Conservation (phyloP, 1,139 yeast species). For the Taiozyma onychis region DNA sequence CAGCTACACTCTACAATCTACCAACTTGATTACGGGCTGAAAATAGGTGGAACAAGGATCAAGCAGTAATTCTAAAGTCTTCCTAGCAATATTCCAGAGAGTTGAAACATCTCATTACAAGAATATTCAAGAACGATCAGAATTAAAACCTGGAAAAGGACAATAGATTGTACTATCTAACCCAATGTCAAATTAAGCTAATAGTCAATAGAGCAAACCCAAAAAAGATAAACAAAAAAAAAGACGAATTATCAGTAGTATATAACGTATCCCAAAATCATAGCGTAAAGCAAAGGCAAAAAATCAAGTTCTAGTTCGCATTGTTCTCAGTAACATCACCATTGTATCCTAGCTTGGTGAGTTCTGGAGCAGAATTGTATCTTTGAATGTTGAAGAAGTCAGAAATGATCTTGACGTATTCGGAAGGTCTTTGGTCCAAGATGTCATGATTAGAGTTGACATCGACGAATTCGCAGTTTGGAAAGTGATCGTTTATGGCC, state of each 20-base stretch:
- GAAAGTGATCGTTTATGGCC: slow-evolving; percentile 35
- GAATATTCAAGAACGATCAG: background rate
- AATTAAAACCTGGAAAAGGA: background rate
- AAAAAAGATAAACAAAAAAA: background rate
- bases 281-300: background rate
- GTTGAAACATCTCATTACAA: background rate
- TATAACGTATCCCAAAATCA: background rate
- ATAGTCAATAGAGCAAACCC: background rate
- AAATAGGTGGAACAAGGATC: background rate
- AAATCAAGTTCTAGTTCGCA: background rate
- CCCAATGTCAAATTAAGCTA: background rate
- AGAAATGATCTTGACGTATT: slow-evolving; percentile 28
- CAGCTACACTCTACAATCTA: background rate
- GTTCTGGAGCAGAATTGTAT: slow-evolving; percentile 9
- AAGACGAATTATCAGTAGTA: background rate
- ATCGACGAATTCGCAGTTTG: slow-evolving; percentile 26
- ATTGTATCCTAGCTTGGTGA: background rate
- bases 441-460: slow-evolving; percentile 45
- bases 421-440: slow-evolving; percentile 36
- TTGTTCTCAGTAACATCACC: background rate
- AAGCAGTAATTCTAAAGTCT: background rate
- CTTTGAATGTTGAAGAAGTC: slow-evolving; percentile 21
- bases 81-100: background rate
- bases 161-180: background rate
- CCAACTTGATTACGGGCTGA: background rate